Percentiles rank a stretch among this genome's conserved stretches.
Evolutionary conservation across 1,284 basidiomycete species (phyloP).

Genomic region (Leccinum pachyderme): DNA sequence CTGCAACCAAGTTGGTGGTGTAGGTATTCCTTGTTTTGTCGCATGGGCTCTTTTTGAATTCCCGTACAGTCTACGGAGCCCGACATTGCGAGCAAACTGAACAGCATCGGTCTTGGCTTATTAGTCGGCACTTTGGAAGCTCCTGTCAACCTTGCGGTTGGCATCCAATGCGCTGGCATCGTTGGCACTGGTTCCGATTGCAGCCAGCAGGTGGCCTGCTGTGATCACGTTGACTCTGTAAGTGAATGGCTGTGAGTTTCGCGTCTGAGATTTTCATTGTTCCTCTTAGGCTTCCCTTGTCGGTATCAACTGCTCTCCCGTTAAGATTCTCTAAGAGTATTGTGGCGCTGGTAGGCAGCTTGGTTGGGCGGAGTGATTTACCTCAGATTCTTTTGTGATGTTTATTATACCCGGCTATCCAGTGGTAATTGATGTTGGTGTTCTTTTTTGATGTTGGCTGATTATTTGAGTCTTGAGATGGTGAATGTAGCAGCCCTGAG

Average conservation of each 20-base stretch:
- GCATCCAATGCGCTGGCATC: background rate
- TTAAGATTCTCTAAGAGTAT: slow-evolving; percentile 6
- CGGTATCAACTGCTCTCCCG: slow-evolving; percentile 12
- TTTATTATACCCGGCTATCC: background rate
- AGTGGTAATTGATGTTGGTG: background rate
- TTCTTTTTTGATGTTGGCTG: no score
- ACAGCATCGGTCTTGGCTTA: background rate
- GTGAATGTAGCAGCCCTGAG: no score
- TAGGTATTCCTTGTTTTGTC: no score
- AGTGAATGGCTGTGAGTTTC: no score
- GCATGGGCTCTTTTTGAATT: no score
- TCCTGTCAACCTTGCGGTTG: background rate
- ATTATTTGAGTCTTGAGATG: no score
- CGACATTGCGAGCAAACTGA: background rate
- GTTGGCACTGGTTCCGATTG: background rate
- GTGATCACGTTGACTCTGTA: background rate
- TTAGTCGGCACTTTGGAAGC: background rate
- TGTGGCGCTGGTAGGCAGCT: background rate
- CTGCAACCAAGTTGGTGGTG: background rate
- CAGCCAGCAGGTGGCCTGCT: background rate
- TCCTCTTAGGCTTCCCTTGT: background rate
- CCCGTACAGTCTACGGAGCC: no score
- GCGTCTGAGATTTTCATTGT: no score
- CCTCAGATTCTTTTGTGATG: background rate
- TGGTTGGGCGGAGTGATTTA: background rate